A percentile compares a stretch with the other conserved stretches of the same genome.
Conservation (phyloP, 2,329 filamentous ascomycete species). For the Trichoderma sp. region DNA sequence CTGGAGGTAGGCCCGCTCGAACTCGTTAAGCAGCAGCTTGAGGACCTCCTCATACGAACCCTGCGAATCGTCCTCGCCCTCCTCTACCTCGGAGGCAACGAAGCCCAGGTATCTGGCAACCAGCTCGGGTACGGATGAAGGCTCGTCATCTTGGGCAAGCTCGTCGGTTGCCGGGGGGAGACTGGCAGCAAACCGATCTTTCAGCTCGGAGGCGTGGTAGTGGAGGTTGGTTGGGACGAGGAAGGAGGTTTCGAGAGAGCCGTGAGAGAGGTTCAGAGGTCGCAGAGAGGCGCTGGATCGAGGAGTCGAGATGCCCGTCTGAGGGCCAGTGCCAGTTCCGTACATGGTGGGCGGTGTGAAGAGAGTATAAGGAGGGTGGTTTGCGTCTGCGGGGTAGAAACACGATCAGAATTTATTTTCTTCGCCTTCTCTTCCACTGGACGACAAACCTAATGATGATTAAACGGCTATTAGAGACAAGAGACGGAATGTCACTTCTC, state of each 20-base stretch:
- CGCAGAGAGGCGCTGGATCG: slow-evolving; percentile 91
- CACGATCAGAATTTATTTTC: neutral
- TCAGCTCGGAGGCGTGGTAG: slow-evolving; percentile 93
- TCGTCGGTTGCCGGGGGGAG: slow-evolving; percentile 93
- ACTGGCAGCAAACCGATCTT: slow-evolving; percentile 82
- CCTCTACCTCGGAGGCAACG: slow-evolving; percentile 84
- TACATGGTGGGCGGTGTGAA: slow-evolving; percentile 67
- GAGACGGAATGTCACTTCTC: slow-evolving; percentile 19
- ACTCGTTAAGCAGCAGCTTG: slow-evolving; percentile 91
- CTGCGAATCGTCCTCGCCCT: slow-evolving; percentile 85
- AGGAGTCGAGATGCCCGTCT: slow-evolving; percentile 96
- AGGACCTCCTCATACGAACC: slow-evolving; percentile 91
- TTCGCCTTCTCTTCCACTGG: neutral
- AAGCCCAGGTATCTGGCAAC: slow-evolving; percentile 93
- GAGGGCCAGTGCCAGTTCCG: slow-evolving; percentile 77
- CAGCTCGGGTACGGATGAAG: slow-evolving; percentile 90
- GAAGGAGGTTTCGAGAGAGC: slow-evolving; percentile 94
- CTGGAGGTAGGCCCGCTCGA: slow-evolving; percentile 89
- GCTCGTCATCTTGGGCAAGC: slow-evolving; percentile 96
- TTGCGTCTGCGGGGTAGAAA: slow-evolving; percentile 25
- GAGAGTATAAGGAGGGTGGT: slow-evolving; percentile 26
- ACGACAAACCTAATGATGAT: slow-evolving; percentile 16
- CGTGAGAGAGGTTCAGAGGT: slow-evolving; percentile 86
- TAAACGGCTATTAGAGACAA: slow-evolving; percentile 17
- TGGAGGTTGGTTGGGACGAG: slow-evolving; percentile 93